Evolutionary conservation across 345 rosid genomes (phyloP), one percentile per base, ranked within the genome.

Genomic region (Dimocarpus longan): DNA sequence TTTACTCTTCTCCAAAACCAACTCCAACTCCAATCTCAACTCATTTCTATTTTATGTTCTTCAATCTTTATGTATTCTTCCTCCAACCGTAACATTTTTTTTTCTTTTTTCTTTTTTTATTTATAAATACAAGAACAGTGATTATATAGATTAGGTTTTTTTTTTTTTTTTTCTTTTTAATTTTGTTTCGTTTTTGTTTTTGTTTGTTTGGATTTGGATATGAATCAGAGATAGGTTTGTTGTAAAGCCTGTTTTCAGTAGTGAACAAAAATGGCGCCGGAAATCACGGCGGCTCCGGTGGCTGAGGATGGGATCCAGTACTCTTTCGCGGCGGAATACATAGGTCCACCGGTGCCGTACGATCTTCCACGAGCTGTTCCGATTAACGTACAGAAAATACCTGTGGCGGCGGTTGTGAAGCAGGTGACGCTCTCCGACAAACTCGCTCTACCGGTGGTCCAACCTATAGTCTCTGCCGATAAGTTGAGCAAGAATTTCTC

Each of bases 361-460:
- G 91, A 91, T 75, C 86, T 96, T 42, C 99, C 99, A 18, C 92
- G 93, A 32, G 99, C 98, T 5, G 86, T 90, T 77, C 99, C 99
- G 1, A 89, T 96, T 82, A 96, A 93, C 85, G 89, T 93, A n/a
- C 88, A 81, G 66, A 88, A 78, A 62, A 93, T 96, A 80, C 99
- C 99, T 6, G 93, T 96, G n/a, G 99, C 99, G n/a, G 84, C 98
- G 19, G 98, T 92, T 0, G 98, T 92, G 48, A 80, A 96, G n/a
- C 91, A 91, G 79, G 90, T 91, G 26, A 85, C 92, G 62, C 70
- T 90, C 37, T 82, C 89, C 18, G 89, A 87, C 13, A 79, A 88
- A 64, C 82, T 93, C 71, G 80, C 90, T 26, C 85, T 93, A 18
- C 99, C 99, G 15, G 95, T 96, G 28, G 91, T 94, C 42, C 97